Conservation (phyloP, 345 rosid genomes). For the Camelina neglecta region DNA sequence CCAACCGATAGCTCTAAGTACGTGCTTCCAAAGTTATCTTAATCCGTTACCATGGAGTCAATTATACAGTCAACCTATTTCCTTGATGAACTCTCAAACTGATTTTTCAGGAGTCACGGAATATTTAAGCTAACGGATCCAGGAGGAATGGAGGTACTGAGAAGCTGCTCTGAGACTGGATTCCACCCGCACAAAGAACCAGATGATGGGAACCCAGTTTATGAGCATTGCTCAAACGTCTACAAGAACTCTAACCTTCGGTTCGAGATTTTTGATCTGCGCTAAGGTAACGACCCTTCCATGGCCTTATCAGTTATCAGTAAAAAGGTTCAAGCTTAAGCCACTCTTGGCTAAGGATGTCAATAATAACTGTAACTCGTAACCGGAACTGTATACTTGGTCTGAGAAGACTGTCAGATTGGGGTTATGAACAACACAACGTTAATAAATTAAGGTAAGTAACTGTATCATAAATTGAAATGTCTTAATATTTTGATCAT, state of each 20-base stretch:
- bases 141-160: slow-evolving; percentile 73
- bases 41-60: background rate
- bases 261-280: slow-evolving; percentile 90
- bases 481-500: background rate
- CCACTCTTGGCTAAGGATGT: slow-evolving; percentile 17
- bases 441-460: background rate
- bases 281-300: slow-evolving; percentile 45
- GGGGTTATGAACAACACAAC: slow-evolving; percentile 19
- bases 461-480: background rate
- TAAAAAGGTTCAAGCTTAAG: slow-evolving; percentile 30
- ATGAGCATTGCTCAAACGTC: slow-evolving; percentile 76
- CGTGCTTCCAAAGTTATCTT: slow-evolving; percentile 25
- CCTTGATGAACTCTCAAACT: slow-evolving; percentile 6
- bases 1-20: slow-evolving; percentile 85
- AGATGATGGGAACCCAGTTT: slow-evolving; percentile 69
- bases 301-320: slow-evolving; percentile 19
- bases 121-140: slow-evolving; percentile 78
- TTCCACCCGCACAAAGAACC: slow-evolving; percentile 82
- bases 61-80: background rate
- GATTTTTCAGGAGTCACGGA: slow-evolving; percentile 60
- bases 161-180: slow-evolving; percentile 68
- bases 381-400: slow-evolving; percentile 5
- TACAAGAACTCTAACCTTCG: slow-evolving; percentile 83
- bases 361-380: background rate
- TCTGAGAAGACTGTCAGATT: slow-evolving; percentile 13